Evolutionary conservation across 108 stramenopile species (phyloP), one percentile per base, ranked within the genome.

Genomic region (Cyclostephanos tholiformis): DNA sequence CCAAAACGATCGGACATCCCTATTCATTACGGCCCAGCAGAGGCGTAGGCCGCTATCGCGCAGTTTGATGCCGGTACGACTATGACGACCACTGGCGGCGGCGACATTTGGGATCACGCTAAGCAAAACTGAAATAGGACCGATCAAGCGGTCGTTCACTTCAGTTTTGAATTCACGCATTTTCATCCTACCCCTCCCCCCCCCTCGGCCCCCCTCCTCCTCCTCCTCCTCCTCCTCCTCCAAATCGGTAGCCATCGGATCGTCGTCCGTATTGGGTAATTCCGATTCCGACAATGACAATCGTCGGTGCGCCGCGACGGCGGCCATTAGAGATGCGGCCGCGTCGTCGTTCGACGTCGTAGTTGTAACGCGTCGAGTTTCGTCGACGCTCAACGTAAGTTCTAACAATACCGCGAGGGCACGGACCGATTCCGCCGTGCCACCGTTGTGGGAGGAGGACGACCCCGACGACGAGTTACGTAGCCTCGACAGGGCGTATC

Each of bases 61-160:
- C 23, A 85, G 73, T n/a, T 51, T 39, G 19, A 29, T 44, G 20
- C 80, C 74, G 41, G 46, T 19, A 46, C 71, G 67, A 22, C 16
- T 2, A 46, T 46, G 44, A 16, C 16, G 44, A 16, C 44, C 44
- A 14, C 16, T 46, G 44, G 16, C 44, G 44, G 44, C 44, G 16
- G 44, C 44, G 44, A 14, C 44, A 14, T 43, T 36, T 9, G 81
- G 39, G 6, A 82, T 17, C 11, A 79, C 32, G 36, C 50, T 55
- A 22, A 82, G 49, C 13, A 85, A 51, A n/a, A 82, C 68, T 6
- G 73, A 61, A 3, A 85, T 61, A 17, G 84, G 84, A 26, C 68
- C 81, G 6, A 72, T 72, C 23, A 85, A 48, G 17, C 84, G 81
- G 29, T 43, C 13, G 55, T 85, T 82, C 9, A 81, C 70, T 67